Conservation (phyloP, 2,329 filamentous ascomycete genomes). For the Trichoderma arundinaceum region DNA sequence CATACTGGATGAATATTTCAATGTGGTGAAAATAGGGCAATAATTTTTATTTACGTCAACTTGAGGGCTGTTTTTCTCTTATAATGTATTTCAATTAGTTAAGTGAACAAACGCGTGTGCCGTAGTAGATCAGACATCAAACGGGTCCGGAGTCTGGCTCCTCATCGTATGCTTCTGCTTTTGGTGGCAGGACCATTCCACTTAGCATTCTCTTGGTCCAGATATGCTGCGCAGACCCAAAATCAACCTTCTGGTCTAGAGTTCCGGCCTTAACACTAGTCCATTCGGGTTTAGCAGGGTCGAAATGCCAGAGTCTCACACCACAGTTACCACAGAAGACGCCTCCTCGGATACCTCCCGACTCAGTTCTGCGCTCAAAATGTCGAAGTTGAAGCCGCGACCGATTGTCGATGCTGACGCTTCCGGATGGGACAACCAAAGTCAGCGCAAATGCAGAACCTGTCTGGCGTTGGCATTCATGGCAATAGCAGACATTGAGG, state of each 20-base stretch:
- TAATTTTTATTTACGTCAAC: no score
- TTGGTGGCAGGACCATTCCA: neutral
- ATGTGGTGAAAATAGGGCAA: no score
- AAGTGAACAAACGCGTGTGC: no score
- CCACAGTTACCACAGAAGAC: neutral
- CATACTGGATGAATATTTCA: no score
- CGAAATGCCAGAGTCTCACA: neutral
- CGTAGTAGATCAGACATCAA: neutral
- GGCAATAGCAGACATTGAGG: neutral
- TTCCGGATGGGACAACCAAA: neutral
- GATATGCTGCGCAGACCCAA: neutral
- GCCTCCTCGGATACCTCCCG: neutral
- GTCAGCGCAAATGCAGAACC: neutral
- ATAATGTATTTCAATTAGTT: no score
- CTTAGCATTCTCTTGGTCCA: slow-evolving; percentile 1
- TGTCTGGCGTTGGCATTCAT: neutral
- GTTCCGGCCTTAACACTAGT: neutral
- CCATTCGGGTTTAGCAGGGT: neutral
- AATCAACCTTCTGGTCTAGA: neutral
- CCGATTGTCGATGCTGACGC: neutral
- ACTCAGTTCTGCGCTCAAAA: neutral
- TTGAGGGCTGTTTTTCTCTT: no score
- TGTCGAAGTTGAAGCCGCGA: neutral
- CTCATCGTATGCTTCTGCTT: slow-evolving; percentile 1
- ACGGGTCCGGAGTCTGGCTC: neutral